Percentiles rank a stretch among this genome's conserved stretches.
phyloP scores from a whole-genome alignment of 1,284 basidiomycete genomes.

The Mycosarcoma mackinlayi region DNA sequence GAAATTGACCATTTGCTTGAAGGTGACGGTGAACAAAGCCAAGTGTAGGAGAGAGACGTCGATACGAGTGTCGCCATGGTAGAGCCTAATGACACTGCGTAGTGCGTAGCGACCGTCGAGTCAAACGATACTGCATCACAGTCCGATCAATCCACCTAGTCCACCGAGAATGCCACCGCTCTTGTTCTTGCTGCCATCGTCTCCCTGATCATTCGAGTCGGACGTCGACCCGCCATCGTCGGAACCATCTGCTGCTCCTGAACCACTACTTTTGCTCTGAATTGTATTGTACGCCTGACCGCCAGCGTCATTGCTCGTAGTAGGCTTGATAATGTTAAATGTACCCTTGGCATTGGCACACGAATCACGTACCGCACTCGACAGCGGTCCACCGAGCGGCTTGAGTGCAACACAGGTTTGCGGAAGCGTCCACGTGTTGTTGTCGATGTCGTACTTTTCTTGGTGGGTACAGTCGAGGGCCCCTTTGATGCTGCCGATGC shows the following conservation, averaged over 20 bases:
- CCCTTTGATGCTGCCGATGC: conserved; percentile 29
- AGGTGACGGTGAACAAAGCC: too few relatives aligned
- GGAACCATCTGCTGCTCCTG: not conserved
- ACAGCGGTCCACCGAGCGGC: conserved; percentile 26
- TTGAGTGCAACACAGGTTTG: conserved; percentile 40
- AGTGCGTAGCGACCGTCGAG: too few relatives aligned
- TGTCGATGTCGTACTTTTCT: conserved; percentile 33
- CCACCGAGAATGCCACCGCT: conserved; percentile 9
- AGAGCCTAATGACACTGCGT: too few relatives aligned
- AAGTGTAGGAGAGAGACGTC: too few relatives aligned
- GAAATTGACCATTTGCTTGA: too few relatives aligned
- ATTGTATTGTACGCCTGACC: conserved; percentile 23
- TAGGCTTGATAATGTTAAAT: conserved; percentile 33
- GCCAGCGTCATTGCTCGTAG: conserved; percentile 15
- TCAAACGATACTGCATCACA: not conserved
- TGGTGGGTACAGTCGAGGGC: conserved; percentile 35
- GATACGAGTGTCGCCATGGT: too few relatives aligned
- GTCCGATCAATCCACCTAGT: conserved; percentile 7
- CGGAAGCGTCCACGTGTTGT: conserved; percentile 40
- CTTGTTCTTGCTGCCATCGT: conserved; percentile 9
- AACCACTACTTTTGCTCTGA: conserved; percentile 1
- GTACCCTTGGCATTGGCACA: conserved; percentile 31
- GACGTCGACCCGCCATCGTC: not conserved
- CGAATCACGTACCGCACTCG: conserved; percentile 18
- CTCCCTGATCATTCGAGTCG: conserved; percentile 6